Conservation (phyloP, 805 yeast species). For the Metschnikowia vanudenii region DNA sequence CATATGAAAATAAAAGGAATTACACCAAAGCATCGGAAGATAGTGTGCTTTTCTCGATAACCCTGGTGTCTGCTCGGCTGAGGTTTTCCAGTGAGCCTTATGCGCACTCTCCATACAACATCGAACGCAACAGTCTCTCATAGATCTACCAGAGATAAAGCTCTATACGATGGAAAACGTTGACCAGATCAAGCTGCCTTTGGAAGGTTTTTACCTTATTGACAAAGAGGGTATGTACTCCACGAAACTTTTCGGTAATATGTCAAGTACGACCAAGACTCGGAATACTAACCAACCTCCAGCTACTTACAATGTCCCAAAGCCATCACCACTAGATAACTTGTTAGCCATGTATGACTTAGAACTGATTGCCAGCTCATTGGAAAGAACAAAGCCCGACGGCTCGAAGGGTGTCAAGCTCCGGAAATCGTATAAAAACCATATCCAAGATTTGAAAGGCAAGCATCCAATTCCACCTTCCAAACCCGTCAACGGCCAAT, state of each 20-base stretch:
- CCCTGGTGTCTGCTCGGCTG: no score
- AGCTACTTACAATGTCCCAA: conserved; percentile 42
- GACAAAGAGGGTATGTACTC: conserved; percentile 22
- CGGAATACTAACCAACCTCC: conserved; percentile 13
- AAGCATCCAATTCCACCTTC: conserved; percentile 62
- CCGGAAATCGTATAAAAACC: conserved; percentile 92
- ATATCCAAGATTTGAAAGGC: conserved; percentile 82
- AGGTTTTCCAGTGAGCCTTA: no score
- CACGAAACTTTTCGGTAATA: no score
- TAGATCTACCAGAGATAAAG: no score
- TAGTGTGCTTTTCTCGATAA: no score
- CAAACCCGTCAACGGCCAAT: conserved; percentile 35
- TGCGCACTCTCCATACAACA: not conserved
- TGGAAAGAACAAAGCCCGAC: conserved; percentile 83
- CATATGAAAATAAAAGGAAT: no score
- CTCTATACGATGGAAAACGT: conserved; percentile 8
- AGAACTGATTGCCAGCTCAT: conserved; percentile 65
- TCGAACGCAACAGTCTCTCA: no score
- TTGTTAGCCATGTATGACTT: conserved; percentile 68
- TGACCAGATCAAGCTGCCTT: conserved; percentile 11
- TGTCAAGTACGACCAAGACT: no score
- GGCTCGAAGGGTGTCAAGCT: conserved; percentile 91
- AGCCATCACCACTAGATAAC: conserved; percentile 73
- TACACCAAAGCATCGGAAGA: no score
- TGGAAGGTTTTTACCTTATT: conserved; percentile 22